A percentile compares a stretch with the other conserved stretches of the same genome.
These are phyloP conservation scores for Malus asiatica DNA, from an alignment of 306 rosid species.

Conservation along the genomic window DNA sequence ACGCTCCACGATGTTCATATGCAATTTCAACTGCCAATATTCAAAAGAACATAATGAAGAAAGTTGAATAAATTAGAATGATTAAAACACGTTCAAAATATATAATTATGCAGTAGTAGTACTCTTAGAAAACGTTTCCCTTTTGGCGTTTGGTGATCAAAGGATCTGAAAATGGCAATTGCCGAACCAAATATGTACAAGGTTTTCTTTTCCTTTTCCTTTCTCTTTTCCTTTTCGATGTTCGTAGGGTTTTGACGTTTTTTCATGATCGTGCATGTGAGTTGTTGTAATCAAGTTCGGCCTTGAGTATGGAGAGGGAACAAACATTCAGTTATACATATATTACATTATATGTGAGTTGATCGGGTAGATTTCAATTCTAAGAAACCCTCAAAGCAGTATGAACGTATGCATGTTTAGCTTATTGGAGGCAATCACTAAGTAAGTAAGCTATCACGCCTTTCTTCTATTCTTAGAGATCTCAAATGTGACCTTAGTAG, in stretches of 20 bases:
- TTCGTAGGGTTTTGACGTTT: background rate
- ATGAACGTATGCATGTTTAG: background rate
- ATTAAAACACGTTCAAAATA: background rate
- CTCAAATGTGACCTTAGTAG: background rate
- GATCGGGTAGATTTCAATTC: conserved; percentile 59
- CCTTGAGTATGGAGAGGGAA: conserved; percentile 46
- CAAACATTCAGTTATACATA: conserved; percentile 61
- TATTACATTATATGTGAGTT: conserved; percentile 21
- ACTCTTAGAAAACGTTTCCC: background rate
- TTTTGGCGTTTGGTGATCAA: background rate
- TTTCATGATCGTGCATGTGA: conserved; percentile 50
- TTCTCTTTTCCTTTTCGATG: background rate
- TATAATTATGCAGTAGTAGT: background rate
- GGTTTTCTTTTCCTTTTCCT: background rate
- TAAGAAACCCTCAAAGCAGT: conserved; percentile 3
- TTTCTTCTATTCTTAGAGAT: background rate
- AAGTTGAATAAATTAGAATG: background rate
- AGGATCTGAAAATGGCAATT: conserved; percentile 5
- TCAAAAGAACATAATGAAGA: background rate
- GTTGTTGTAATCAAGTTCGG: conserved; percentile 59
- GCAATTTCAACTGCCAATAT: background rate
- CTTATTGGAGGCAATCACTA: background rate
- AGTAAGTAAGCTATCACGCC: too few relatives aligned
- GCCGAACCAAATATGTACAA: background rate
- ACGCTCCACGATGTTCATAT: background rate